These are phyloP conservation scores for Durio zibethinus DNA, from an alignment of 345 rosid genomes.

Conservation along the genomic window DNA sequence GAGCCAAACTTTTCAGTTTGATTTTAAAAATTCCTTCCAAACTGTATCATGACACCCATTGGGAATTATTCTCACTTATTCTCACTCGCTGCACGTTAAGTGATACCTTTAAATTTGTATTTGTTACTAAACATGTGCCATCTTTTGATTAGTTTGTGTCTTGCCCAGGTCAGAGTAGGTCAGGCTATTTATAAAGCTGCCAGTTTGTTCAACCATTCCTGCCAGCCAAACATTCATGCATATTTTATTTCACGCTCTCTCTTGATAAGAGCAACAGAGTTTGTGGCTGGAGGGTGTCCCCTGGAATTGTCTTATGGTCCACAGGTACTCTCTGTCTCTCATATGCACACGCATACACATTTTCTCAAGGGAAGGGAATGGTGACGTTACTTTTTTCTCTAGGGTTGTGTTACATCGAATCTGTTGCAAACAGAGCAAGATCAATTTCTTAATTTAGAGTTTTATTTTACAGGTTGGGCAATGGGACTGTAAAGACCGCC, in stretches of 20 bases:
- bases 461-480: slow-evolving; percentile 62
- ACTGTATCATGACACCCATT: neutral
- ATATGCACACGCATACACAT: neutral
- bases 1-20: neutral
- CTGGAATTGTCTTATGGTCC: slow-evolving; percentile 91
- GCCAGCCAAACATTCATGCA: slow-evolving; percentile 81
- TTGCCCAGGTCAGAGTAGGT: slow-evolving; percentile 63
- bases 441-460: neutral
- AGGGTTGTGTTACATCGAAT: neutral
- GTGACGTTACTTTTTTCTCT: slow-evolving; percentile 6
- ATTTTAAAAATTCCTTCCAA: neutral
- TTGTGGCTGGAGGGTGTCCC: slow-evolving; percentile 51
- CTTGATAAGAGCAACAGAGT: slow-evolving; percentile 55
- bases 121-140: neutral
- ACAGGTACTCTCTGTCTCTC: slow-evolving; percentile 44
- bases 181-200: slow-evolving; percentile 70
- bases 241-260: slow-evolving; percentile 82
- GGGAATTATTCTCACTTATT: too few species aligned
- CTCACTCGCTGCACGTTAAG: neutral
- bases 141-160: slow-evolving; percentile 14
- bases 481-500: slow-evolving; percentile 65
- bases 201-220: slow-evolving; percentile 87
- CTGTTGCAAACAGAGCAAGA: neutral
- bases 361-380: neutral
- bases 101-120: neutral